Evolutionary conservation across 768 basidiomycete genomes (phyloP).

Genomic region (Thelephora ganbajun): DNA sequence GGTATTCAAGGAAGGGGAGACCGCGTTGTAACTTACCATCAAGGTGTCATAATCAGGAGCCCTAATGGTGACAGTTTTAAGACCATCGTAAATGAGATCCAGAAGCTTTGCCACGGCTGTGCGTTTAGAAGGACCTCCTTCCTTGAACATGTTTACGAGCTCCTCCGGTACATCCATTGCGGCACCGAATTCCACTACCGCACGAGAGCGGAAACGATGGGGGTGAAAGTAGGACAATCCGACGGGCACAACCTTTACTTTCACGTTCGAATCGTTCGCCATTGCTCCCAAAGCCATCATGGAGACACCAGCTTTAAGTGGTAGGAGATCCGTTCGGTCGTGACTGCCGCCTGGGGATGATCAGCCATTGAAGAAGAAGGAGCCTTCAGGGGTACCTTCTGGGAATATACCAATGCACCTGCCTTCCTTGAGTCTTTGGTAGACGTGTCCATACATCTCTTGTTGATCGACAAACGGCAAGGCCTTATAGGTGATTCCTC

Average conservation of each 20-base stretch:
- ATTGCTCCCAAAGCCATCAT: constrained; percentile 98
- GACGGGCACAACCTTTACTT: constrained; percentile 77
- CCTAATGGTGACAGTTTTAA: constrained; percentile 92
- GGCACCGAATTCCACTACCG: constrained; percentile 91
- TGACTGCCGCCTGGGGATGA: constrained; percentile 75
- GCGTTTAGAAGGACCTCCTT: constrained; percentile 77
- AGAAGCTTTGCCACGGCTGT: constrained; percentile 84
- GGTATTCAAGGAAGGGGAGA: background rate
- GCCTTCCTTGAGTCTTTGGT: constrained; percentile 70
- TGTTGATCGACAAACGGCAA: constrained; percentile 88
- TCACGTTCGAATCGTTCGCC: constrained; percentile 75
- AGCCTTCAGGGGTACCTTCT: constrained; percentile 48
- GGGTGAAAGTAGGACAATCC: constrained; percentile 27
- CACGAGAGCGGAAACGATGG: constrained; percentile 83
- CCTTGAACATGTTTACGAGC: constrained; percentile 78
- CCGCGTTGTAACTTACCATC: constrained; percentile 73
- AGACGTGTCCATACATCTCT: constrained; percentile 90
- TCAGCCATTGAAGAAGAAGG: background rate
- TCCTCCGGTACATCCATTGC: constrained; percentile 88
- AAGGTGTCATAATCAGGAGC: constrained; percentile 97
- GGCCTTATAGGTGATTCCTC: constrained; percentile 69
- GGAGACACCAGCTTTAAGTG: constrained; percentile 93
- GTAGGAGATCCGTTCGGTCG: constrained; percentile 90
- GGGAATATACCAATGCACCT: constrained; percentile 96
- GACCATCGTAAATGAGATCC: constrained; percentile 80